phyloP scores from a whole-genome alignment of 2,329 filamentous ascomycete genomes.

The Penicillium freii region DNA sequence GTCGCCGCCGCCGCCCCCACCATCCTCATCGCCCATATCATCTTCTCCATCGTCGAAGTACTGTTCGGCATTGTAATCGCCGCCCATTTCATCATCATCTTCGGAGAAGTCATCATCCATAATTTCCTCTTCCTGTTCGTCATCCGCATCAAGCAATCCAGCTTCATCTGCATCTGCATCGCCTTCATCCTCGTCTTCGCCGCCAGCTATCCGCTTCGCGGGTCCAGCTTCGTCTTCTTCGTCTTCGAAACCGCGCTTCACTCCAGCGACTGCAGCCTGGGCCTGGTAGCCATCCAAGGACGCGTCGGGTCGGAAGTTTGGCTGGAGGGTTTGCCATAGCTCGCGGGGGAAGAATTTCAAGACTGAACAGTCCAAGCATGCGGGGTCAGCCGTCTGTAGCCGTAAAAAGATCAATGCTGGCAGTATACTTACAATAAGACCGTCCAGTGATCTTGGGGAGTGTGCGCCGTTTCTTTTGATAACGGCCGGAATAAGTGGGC shows the following conservation, averaged over 20 bases:
- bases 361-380: conserved; percentile 37
- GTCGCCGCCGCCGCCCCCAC: conserved; percentile 50
- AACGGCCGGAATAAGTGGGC: conserved; percentile 59
- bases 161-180: conserved; percentile 34
- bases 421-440: conserved; percentile 50
- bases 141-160: conserved; percentile 37
- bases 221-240: conserved; percentile 44
- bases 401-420: not conserved
- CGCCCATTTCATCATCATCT: conserved; percentile 58
- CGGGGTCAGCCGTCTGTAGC: not conserved
- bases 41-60: conserved; percentile 62
- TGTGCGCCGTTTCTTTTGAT: conserved; percentile 55
- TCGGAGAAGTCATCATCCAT: conserved; percentile 60
- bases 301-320: conserved; percentile 40
- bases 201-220: conserved; percentile 33
- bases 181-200: conserved; percentile 32
- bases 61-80: conserved; percentile 64
- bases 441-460: conserved; percentile 55
- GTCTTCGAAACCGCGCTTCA: conserved; percentile 45
- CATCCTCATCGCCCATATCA: conserved; percentile 55
- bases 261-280: conserved; percentile 15
- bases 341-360: conserved; percentile 60
- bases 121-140: conserved; percentile 51
- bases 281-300: conserved; percentile 31
- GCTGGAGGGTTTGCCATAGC: conserved; percentile 55